Evolutionary conservation across 257 asterid genomes (phyloP).

Genomic region (Solanum ossicruentum): DNA sequence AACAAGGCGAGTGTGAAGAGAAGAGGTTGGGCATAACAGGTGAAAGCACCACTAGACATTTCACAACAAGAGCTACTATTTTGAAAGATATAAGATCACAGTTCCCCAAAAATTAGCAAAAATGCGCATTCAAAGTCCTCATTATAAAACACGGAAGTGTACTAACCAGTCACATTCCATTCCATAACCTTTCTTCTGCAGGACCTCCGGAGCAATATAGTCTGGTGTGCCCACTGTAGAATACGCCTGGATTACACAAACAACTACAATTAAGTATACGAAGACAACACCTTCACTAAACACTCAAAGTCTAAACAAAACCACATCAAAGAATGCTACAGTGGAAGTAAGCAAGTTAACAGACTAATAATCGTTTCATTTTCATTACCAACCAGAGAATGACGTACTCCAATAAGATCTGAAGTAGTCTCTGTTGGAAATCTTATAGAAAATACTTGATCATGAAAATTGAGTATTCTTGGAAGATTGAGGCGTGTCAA

Average conservation of each 20-base stretch:
- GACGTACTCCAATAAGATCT: neutral
- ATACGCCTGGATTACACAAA: constrained; percentile 6
- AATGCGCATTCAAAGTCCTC: neutral
- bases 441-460: neutral
- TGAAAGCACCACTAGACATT: neutral
- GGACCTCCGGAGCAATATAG: constrained; percentile 19
- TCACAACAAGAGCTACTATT: neutral
- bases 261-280: neutral
- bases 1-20: neutral
- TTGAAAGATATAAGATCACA: neutral
- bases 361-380: neutral
- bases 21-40: neutral
- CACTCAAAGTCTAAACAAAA: neutral
- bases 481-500: neutral
- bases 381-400: neutral
- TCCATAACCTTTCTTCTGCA: constrained; percentile 19
- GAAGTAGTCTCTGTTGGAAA: neutral
- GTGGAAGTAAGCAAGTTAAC: neutral
- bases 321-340: neutral
- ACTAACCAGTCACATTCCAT: constrained; percentile 24
- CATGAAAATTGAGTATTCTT: neutral
- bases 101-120: neutral
- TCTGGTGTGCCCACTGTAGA: constrained; percentile 23
- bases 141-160: neutral
- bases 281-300: neutral